phyloP scores from a whole-genome alignment of 148 eudicot species.

The Pharnaceum exiguum region DNA sequence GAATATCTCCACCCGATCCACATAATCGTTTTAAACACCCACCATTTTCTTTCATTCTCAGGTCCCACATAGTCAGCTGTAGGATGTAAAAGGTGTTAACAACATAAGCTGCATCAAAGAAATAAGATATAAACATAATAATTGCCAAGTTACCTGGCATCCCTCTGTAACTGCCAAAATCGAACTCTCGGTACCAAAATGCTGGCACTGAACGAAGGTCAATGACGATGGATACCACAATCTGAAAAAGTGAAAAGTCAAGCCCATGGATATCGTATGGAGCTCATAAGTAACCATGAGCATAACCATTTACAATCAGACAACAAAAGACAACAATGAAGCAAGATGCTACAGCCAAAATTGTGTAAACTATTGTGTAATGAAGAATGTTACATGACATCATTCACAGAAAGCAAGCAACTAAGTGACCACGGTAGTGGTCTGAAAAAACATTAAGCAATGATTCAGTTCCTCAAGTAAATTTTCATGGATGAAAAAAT shows the following conservation, averaged over 20 bases:
- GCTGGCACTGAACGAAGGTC: conserved; percentile 33
- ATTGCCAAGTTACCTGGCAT: conserved; percentile 78
- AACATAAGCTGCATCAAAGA: not conserved
- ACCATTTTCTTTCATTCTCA: conserved; percentile 71
- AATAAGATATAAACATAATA: not conserved
- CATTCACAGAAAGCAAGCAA: too few relatives aligned
- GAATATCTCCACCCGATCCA: conserved; percentile 57
- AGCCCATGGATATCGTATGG: not conserved
- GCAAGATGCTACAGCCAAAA: too few relatives aligned
- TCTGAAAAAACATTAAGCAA: too few relatives aligned
- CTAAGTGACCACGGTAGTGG: too few relatives aligned
- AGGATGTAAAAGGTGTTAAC: conserved; percentile 12
- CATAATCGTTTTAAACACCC: conserved; percentile 58
- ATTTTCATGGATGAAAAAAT: too few relatives aligned
- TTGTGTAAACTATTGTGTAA: too few relatives aligned
- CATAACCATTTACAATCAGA: not conserved
- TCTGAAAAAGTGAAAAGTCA: conserved; percentile 39
- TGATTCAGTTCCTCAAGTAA: too few relatives aligned
- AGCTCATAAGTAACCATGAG: not conserved
- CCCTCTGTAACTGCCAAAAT: conserved; percentile 61
- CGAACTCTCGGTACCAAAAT: conserved; percentile 41
- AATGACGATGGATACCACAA: conserved; percentile 65
- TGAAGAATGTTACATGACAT: too few relatives aligned
- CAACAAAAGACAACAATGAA: not conserved
- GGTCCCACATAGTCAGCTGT: conserved; percentile 70